These are phyloP conservation scores for Aureobasidium musti DNA, from an alignment of 2,329 filamentous ascomycete species.

Conservation along the genomic window DNA sequence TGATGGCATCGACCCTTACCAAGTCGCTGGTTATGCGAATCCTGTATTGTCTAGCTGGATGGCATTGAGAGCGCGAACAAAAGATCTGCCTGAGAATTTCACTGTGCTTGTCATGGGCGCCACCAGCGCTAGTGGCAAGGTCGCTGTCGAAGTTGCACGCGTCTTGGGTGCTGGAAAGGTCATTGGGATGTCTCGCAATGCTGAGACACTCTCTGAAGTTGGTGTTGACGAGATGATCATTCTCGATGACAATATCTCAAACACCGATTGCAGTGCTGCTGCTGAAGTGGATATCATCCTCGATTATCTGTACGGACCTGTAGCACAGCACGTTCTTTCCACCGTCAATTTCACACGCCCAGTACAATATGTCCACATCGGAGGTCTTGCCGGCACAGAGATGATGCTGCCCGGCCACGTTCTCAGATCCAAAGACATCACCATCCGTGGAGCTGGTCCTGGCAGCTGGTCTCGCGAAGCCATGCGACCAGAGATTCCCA, in stretches of 20 bases:
- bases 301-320: constrained; percentile 59
- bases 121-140: constrained; percentile 55
- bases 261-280: constrained; percentile 53
- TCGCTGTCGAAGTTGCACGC: constrained; percentile 54
- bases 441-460: constrained; percentile 40
- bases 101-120: constrained; percentile 57
- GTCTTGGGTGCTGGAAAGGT: constrained; percentile 54
- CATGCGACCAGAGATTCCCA: constrained; percentile 34
- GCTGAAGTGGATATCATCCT: constrained; percentile 57
- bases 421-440: constrained; percentile 54
- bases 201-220: constrained; percentile 46
- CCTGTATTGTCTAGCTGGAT: constrained; percentile 61
- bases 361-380: constrained; percentile 58
- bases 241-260: constrained; percentile 43
- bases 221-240: constrained; percentile 52
- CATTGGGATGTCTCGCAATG: constrained; percentile 56
- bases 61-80: constrained; percentile 53
- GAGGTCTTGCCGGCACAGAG: constrained; percentile 46
- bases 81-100: constrained; percentile 47
- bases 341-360: constrained; percentile 45
- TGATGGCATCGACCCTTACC: constrained; percentile 49
- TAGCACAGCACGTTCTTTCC: constrained; percentile 47
- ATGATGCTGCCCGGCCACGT: constrained; percentile 48
- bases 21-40: constrained; percentile 58
- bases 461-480: constrained; percentile 37